Percentiles rank a stretch among this genome's conserved stretches.
Conservation (phyloP, 495 filamentous ascomycete genomes). For the Annulohypoxylon nitens region DNA sequence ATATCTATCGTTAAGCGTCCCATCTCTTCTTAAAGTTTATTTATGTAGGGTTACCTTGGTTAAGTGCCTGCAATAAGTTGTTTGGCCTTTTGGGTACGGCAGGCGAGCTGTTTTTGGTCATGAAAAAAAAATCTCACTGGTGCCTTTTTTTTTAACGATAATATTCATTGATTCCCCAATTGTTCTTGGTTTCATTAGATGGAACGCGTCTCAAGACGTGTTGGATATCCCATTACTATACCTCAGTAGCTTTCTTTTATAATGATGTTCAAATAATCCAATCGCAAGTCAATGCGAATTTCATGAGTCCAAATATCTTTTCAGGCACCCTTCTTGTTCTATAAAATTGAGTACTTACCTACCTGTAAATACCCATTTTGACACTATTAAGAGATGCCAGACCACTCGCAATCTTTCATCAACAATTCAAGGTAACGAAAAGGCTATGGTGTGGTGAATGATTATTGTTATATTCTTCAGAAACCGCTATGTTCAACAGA, state of each 20-base stretch:
- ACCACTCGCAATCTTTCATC: background rate
- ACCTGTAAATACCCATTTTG: background rate
- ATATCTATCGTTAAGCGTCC: background rate
- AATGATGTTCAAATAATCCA: slow-evolving; percentile 1
- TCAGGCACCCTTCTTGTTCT: background rate
- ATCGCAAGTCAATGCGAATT: background rate
- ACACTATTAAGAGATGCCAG: background rate
- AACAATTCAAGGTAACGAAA: background rate
- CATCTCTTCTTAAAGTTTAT: slow-evolving; percentile 1
- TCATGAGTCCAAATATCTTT: background rate
- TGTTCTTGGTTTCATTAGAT: slow-evolving; percentile 22
- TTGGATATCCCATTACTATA: slow-evolving; percentile 18
- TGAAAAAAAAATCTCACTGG: slow-evolving; percentile 18
- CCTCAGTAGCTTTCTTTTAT: background rate
- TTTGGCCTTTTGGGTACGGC: slow-evolving; percentile 10
- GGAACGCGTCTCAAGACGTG: slow-evolving; percentile 30
- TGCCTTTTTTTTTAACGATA: background rate
- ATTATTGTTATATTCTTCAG: background rate
- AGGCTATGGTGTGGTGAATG: background rate
- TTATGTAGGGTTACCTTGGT: background rate
- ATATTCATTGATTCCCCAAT: slow-evolving; percentile 31
- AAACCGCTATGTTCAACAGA: background rate
- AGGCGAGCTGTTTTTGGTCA: slow-evolving; percentile 12
- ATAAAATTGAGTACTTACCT: background rate
- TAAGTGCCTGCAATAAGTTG: slow-evolving; percentile 5